These are phyloP conservation scores for Exophiala mesophila DNA, from an alignment of 2,329 filamentous ascomycete species.

Conservation along the genomic window DNA sequence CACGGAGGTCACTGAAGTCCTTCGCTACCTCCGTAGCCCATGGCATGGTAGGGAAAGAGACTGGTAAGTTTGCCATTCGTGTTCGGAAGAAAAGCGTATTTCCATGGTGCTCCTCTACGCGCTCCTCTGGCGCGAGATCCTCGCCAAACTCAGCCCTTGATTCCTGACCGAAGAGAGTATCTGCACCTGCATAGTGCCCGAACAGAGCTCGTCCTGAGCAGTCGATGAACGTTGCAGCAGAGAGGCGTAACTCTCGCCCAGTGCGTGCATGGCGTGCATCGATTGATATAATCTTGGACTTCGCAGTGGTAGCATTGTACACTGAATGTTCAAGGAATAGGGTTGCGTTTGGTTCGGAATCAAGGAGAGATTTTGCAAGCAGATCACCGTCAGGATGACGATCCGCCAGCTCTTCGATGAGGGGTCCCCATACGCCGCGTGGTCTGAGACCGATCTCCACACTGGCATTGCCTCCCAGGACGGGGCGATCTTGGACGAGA, in stretches of 20 bases:
- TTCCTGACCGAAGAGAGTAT: slow-evolving; percentile 11
- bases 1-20: slow-evolving; percentile 7
- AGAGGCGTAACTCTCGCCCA: slow-evolving; percentile 5
- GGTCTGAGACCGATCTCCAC: slow-evolving; percentile 12
- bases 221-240: slow-evolving; percentile 7
- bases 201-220: slow-evolving; percentile 8
- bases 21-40: slow-evolving; percentile 10
- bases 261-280: slow-evolving; percentile 8
- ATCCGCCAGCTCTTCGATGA: slow-evolving; percentile 8
- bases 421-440: slow-evolving; percentile 5
- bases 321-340: slow-evolving; percentile 9
- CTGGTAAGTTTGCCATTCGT: neutral
- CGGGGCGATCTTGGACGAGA: slow-evolving; percentile 7
- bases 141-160: slow-evolving; percentile 58
- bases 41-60: slow-evolving; percentile 6
- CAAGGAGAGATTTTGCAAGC: slow-evolving; percentile 2
- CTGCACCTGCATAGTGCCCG: slow-evolving; percentile 2
- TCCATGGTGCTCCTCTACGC: slow-evolving; percentile 22
- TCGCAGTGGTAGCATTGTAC: neutral
- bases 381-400: slow-evolving; percentile 9
- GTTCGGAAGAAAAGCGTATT: slow-evolving; percentile 14
- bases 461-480: slow-evolving; percentile 9
- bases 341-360: slow-evolving; percentile 5
- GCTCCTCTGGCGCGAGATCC: slow-evolving; percentile 50
- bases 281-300: slow-evolving; percentile 3